Conservation (phyloP, 352 stramenopile genomes). For the Globisporangium uncinulatum region DNA sequence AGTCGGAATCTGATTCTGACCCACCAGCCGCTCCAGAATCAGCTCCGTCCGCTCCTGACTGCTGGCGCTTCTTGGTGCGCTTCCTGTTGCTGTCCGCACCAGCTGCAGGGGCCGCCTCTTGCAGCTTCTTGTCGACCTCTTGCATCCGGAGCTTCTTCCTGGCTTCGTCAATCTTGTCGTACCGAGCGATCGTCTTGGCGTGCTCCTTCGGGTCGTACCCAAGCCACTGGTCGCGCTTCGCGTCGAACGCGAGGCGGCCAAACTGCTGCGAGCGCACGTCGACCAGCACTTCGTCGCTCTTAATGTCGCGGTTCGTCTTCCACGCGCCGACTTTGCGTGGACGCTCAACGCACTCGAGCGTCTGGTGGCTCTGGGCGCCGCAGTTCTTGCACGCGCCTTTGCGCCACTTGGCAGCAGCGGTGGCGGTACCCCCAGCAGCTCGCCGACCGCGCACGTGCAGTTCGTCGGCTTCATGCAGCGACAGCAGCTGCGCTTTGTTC, state of each 20-base stretch:
- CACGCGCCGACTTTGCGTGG: conserved; percentile 88
- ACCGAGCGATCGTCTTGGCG: conserved; percentile 65
- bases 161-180: conserved; percentile 78
- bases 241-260: conserved; percentile 96
- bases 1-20: conserved; percentile 87
- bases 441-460: conserved; percentile 56
- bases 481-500: conserved; percentile 88
- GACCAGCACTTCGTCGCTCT: conserved; percentile 76
- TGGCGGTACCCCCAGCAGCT: background rate
- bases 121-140: conserved; percentile 70
- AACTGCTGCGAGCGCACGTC: conserved; percentile 86
- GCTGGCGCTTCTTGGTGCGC: conserved; percentile 17
- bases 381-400: conserved; percentile 95
- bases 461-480: conserved; percentile 86
- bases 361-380: conserved; percentile 91
- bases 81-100: conserved; percentile 18
- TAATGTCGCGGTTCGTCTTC: conserved; percentile 90
- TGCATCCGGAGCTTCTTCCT: conserved; percentile 76
- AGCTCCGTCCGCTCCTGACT: conserved; percentile 18
- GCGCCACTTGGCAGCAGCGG: conserved; percentile 55
- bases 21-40: no score
- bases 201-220: conserved; percentile 89
- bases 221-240: conserved; percentile 97
- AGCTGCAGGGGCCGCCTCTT: conserved; percentile 15
- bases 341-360: conserved; percentile 90